Conservation (phyloP, 257 asterid genomes). For the Primulina tabacum region DNA sequence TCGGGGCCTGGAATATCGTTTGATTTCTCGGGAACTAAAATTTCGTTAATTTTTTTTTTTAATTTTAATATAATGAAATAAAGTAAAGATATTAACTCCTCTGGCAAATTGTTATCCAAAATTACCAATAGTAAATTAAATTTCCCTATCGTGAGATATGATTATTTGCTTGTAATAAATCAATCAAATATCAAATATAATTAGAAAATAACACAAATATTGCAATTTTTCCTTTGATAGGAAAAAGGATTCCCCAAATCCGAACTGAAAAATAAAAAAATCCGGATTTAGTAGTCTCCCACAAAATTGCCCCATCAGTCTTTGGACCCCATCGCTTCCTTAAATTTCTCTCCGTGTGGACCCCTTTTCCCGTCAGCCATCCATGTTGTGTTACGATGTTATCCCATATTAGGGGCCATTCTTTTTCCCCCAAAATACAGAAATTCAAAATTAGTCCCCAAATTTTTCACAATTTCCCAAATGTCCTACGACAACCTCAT, state of each 20-base stretch:
- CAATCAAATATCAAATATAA: too few species aligned
- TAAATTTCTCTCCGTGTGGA: constrained; percentile 48
- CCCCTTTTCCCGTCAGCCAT: constrained; percentile 13
- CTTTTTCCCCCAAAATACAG: constrained; percentile 25
- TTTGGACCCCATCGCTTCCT: constrained; percentile 1
- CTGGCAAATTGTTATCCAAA: too few species aligned
- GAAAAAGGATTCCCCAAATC: not conserved
- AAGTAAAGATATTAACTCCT: too few species aligned
- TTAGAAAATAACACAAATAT: not conserved
- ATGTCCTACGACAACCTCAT: not conserved
- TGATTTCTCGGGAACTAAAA: too few species aligned
- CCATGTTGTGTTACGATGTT: constrained; percentile 11
- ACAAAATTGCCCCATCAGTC: constrained; percentile 4
- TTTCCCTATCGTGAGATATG: too few species aligned
- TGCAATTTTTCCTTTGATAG: not conserved
- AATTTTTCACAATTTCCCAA: not conserved
- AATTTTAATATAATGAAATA: too few species aligned
- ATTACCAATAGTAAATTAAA: not conserved
- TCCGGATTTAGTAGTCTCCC: constrained; percentile 3
- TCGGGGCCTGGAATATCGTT: too few species aligned
- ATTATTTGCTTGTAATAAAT: not conserved
- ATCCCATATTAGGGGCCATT: constrained; percentile 23
- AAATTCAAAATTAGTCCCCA: constrained; percentile 2
- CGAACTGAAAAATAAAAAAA: constrained; percentile 6
- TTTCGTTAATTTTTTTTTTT: too few species aligned